Evolutionary conservation across 441 rosid species (phyloP), one percentile per base, ranked within the genome.

Genomic region (Sinapis alba): DNA sequence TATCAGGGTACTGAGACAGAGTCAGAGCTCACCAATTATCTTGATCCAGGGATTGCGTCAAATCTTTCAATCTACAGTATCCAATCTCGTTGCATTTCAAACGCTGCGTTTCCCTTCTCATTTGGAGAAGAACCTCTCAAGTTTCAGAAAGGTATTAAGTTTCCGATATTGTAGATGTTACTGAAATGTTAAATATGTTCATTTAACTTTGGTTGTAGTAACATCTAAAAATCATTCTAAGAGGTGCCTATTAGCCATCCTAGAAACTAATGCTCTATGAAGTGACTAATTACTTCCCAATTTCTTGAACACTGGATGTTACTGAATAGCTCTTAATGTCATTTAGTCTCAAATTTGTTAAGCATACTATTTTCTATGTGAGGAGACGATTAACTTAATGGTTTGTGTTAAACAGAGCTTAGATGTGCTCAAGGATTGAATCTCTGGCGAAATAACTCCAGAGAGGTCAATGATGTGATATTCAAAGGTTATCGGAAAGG

Each of bases 401-500:
- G 6, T 54, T 73, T 65, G 16, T 62, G 57, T 62, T 24, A 57
- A 78, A n/a, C 62, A 74, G 82, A 74, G 58, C 3, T 78, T 16
- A 73, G 13, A 26, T 78, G 98, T 77, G 83, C 79, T 70, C 76
- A 80, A 85, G 92, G 91, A 76, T 47, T 82, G 38, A 78, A 80
- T 74, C 51, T 86, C 70, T 93, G 99, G 99, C 81, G 86, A 72
- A 88, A 88, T 76, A 83, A 80, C 77, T 83, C 94, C 72, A 64
- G 64, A 27, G 88, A 82, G 80, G 81, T 96, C 73, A 96, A 93
- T 71, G 82, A 87, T 60, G 90, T 86, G 81, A 74, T 96, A 61
- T 93, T 80, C 80, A 83, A 75, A 77, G 98, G 99, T 45, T 96
- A 84, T 62, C 78, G 62, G 45, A 83, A 85, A 78, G 98, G 93